Evolutionary conservation across 1,284 basidiomycete genomes (phyloP).

Genomic region (Naganishia liquefaciens): DNA sequence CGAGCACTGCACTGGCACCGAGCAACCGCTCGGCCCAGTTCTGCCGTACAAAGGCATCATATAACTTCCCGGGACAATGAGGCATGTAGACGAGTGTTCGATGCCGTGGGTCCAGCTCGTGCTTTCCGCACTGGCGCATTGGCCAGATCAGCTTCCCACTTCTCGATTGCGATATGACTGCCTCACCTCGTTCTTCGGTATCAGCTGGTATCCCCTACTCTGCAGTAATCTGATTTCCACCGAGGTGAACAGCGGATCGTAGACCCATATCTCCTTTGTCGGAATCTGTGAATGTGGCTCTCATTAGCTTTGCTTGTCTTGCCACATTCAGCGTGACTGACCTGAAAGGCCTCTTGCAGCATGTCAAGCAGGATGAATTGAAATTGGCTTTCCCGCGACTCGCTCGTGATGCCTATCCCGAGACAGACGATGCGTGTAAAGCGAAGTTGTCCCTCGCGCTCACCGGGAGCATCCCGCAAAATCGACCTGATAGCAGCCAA

Average conservation of each 20-base stretch:
- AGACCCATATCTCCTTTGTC: conserved; percentile 17
- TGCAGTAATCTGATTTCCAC: conserved; percentile 15
- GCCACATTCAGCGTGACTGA: background rate
- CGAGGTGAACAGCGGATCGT: conserved; percentile 29
- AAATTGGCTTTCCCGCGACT: conserved; percentile 26
- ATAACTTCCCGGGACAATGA: conserved; percentile 29
- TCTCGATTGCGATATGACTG: no score
- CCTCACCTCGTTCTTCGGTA: conserved; percentile 22
- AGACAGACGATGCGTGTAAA: conserved; percentile 23
- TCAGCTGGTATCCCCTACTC: conserved; percentile 13
- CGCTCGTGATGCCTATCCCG: conserved; percentile 28
- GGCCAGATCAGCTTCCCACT: background rate
- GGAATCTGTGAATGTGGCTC: background rate
- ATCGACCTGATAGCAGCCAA: background rate
- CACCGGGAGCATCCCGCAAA: background rate
- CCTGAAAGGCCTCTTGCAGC: conserved; percentile 5
- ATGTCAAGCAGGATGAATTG: conserved; percentile 24
- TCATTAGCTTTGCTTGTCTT: background rate
- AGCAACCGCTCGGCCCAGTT: conserved; percentile 21
- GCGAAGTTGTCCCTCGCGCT: background rate
- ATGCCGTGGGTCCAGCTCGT: conserved; percentile 1
- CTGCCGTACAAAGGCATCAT: conserved; percentile 29
- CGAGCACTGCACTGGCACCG: background rate
- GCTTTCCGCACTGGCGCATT: conserved; percentile 10
- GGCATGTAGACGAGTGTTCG: conserved; percentile 24